A percentile compares a stretch with the other conserved stretches of the same genome.
phyloP scores from a whole-genome alignment of 2,329 filamentous ascomycete genomes.

The Pseudogymnoascus verrucosus region DNA sequence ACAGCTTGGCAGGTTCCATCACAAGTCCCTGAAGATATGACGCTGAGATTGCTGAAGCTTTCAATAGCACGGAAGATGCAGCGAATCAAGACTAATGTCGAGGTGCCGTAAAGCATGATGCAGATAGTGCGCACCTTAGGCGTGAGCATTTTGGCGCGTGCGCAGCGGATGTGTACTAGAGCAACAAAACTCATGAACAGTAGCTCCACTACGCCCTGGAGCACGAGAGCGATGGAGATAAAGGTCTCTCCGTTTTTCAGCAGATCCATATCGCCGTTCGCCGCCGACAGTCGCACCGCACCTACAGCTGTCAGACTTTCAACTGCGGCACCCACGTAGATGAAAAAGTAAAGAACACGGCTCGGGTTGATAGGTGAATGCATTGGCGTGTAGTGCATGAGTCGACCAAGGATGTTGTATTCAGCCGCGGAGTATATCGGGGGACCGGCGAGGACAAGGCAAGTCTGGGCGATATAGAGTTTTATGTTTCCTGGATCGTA shows the following conservation, averaged over 20 bases:
- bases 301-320: constrained; percentile 29
- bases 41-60: constrained; percentile 21
- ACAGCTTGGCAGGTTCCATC: constrained; percentile 22
- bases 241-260: constrained; percentile 23
- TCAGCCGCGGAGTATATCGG: constrained; percentile 32
- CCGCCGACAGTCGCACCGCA: constrained; percentile 21
- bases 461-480: constrained; percentile 29
- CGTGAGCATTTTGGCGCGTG: constrained; percentile 20
- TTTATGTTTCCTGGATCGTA: constrained; percentile 24
- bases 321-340: constrained; percentile 30
- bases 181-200: constrained; percentile 17
- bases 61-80: constrained; percentile 32
- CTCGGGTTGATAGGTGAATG: constrained; percentile 30
- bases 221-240: constrained; percentile 23
- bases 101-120: constrained; percentile 31
- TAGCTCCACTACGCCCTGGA: constrained; percentile 28
- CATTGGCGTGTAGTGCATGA: constrained; percentile 33
- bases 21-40: constrained; percentile 19
- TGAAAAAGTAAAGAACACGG: constrained; percentile 29
- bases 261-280: constrained; percentile 16
- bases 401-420: constrained; percentile 30
- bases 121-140: constrained; percentile 27
- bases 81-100: constrained; percentile 27
- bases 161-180: constrained; percentile 23
- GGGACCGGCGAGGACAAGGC: constrained; percentile 29